phyloP scores from a whole-genome alignment of 1,284 basidiomycete species.

The Austroboletus olivaceoglutinosus region DNA sequence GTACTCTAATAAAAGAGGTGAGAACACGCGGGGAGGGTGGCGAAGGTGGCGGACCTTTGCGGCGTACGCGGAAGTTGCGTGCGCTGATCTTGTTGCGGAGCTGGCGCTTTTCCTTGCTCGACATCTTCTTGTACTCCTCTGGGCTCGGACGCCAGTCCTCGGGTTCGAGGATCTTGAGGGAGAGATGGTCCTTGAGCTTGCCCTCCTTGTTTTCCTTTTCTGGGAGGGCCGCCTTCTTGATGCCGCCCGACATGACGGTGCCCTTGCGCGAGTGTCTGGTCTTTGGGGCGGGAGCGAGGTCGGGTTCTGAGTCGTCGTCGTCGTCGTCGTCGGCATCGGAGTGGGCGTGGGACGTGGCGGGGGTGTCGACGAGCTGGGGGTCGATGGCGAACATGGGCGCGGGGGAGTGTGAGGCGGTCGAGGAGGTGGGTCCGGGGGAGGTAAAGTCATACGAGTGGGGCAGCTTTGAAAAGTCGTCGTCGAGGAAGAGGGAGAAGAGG shows the following conservation, averaged over 20 bases:
- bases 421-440: conserved; percentile 20
- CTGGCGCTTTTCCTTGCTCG: conserved; percentile 94
- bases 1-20: conserved; percentile 59
- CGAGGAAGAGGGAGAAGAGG: conserved; percentile 42
- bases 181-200: conserved; percentile 4
- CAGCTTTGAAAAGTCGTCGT: conserved; percentile 44
- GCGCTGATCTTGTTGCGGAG: conserved; percentile 96
- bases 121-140: conserved; percentile 95
- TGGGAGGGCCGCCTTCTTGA: conserved; percentile 49
- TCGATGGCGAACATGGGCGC: conserved; percentile 45
- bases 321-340: conserved; percentile 35
- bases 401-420: conserved; percentile 21
- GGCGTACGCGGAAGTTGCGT: conserved; percentile 88
- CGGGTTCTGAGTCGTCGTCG: conserved; percentile 25
- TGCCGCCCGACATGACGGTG: conserved; percentile 70
- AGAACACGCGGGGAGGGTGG: conserved; percentile 7
- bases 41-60: conserved; percentile 66
- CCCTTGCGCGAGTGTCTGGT: conserved; percentile 59
- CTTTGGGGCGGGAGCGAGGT: conserved; percentile 26
- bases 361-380: conserved; percentile 50
- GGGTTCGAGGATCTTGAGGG: conserved; percentile 38
- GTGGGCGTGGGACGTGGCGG: conserved; percentile 37
- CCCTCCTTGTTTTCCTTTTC: conserved; percentile 38
- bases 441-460: conserved; percentile 41
- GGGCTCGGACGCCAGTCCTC: conserved; percentile 83